These are phyloP conservation scores for Mytilinidion resinicola DNA, from an alignment of 495 filamentous ascomycete species.

Conservation along the genomic window DNA sequence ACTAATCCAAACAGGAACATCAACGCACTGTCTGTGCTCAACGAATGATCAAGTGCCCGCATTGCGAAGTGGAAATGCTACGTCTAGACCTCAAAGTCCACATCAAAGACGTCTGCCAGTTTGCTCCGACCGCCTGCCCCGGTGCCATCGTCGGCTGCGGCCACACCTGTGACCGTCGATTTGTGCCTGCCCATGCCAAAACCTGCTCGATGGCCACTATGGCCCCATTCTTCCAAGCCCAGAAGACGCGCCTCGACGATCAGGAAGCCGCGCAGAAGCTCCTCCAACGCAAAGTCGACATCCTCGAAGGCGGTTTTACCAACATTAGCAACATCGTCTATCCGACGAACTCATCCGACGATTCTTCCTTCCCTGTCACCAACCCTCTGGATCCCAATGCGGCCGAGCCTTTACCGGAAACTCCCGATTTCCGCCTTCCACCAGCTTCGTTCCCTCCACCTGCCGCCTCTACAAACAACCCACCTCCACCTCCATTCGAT, in stretches of 20 bases:
- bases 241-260: conserved; percentile 50
- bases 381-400: conserved; percentile 23
- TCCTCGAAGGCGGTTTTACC: conserved; percentile 50
- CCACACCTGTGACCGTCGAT: conserved; percentile 43
- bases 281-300: conserved; percentile 52
- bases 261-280: conserved; percentile 52
- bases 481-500: conserved; percentile 34
- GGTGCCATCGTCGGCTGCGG: conserved; percentile 55
- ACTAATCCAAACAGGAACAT: conserved; percentile 39
- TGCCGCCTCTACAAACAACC: conserved; percentile 16
- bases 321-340: conserved; percentile 42
- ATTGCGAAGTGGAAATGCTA: conserved; percentile 47
- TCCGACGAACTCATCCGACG: conserved; percentile 20
- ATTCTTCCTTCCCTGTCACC: conserved; percentile 21
- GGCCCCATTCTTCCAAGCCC: conserved; percentile 51
- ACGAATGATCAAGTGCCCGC: conserved; percentile 44
- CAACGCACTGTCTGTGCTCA: conserved; percentile 46
- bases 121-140: conserved; percentile 48
- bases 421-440: conserved; percentile 26
- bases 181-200: conserved; percentile 47
- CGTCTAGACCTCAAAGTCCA: conserved; percentile 47
- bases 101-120: conserved; percentile 44
- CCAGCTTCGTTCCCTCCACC: conserved; percentile 13
- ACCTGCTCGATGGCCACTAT: conserved; percentile 54
- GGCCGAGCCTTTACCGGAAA: conserved; percentile 12